A percentile compares a stretch with the other conserved stretches of the same genome.
Evolutionary conservation across 1,284 basidiomycete species (phyloP).

Genomic region (Moniliella sp.): DNA sequence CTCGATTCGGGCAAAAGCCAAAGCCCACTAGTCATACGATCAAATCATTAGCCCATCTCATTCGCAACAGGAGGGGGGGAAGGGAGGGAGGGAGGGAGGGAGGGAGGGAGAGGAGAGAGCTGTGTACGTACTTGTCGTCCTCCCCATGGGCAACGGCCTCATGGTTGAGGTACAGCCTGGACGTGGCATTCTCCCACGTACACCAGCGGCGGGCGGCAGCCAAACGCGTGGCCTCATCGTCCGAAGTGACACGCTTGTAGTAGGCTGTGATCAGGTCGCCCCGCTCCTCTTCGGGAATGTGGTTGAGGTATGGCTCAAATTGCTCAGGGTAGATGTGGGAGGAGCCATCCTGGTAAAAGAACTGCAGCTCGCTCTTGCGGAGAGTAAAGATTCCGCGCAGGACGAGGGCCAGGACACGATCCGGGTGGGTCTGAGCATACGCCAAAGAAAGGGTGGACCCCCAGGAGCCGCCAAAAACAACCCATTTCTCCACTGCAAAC

Average conservation of each 20-base stretch:
- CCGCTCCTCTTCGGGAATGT: conserved; percentile 58
- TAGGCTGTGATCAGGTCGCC: conserved; percentile 63
- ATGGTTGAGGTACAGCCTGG: conserved; percentile 19
- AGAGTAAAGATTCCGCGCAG: conserved; percentile 79
- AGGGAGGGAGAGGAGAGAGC: conserved; percentile 4
- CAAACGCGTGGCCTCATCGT: conserved; percentile 47
- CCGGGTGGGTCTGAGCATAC: conserved; percentile 67
- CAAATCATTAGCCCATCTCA: too few species aligned
- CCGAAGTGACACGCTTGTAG: conserved; percentile 52
- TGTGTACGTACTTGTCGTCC: conserved; percentile 3
- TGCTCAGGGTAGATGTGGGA: conserved; percentile 29
- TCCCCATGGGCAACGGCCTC: conserved; percentile 9
- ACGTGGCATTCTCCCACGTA: conserved; percentile 28
- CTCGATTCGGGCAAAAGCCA: conserved; percentile 59
- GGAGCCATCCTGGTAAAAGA: conserved; percentile 69
- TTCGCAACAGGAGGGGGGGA: too few species aligned
- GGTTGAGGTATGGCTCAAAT: conserved; percentile 44
- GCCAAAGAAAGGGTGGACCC: conserved; percentile 69
- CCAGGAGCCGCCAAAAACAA: conserved; percentile 38
- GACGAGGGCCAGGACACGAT: conserved; percentile 55
- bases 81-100: too few species aligned
- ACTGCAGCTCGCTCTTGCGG: conserved; percentile 56
- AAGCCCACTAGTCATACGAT: too few species aligned
- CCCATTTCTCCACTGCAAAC: conserved; percentile 36
- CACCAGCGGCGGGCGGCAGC: conserved; percentile 61